These are phyloP conservation scores for Nicotiana rustica DNA, from an alignment of 305 asterid species.

Conservation along the genomic window DNA sequence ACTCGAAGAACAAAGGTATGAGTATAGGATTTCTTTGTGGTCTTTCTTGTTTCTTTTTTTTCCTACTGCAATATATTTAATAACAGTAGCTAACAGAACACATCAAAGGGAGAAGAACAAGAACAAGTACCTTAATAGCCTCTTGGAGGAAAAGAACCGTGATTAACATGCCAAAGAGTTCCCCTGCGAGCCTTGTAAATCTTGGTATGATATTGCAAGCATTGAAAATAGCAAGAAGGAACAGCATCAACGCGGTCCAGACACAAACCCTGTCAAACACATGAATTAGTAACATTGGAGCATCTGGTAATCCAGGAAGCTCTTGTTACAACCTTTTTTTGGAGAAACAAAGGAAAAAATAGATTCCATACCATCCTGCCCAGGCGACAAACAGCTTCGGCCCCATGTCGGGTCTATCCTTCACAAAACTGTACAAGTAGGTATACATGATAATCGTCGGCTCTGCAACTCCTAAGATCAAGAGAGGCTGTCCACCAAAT, in stretches of 20 bases:
- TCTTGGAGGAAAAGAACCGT: constrained; percentile 87
- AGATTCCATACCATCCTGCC: constrained; percentile 79
- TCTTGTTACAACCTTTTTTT: not conserved
- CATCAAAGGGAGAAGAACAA: not conserved
- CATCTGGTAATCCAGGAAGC: constrained; percentile 20
- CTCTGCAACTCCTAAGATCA: constrained; percentile 94
- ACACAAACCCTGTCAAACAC: constrained; percentile 76
- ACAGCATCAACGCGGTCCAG: constrained; percentile 81
- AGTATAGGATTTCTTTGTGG: constrained; percentile 5
- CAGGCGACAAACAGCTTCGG: constrained; percentile 76
- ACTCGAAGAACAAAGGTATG: constrained; percentile 35
- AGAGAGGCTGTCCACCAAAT: constrained; percentile 86
- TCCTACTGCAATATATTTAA: not conserved
- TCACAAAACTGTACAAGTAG: constrained; percentile 71
- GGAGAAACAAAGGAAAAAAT: constrained; percentile 27
- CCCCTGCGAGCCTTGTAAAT: constrained; percentile 93
- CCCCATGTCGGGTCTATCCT: constrained; percentile 63
- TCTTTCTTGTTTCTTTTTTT: not conserved
- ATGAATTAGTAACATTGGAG: not conserved
- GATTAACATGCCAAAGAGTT: constrained; percentile 92
- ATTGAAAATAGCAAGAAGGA: constrained; percentile 80
- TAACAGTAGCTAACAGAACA: not conserved
- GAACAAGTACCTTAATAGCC: constrained; percentile 72
- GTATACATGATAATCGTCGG: constrained; percentile 93
- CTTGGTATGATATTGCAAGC: constrained; percentile 75